Conservation (phyloP, 495 filamentous ascomycete genomes). For the Margaritispora aquatica region DNA sequence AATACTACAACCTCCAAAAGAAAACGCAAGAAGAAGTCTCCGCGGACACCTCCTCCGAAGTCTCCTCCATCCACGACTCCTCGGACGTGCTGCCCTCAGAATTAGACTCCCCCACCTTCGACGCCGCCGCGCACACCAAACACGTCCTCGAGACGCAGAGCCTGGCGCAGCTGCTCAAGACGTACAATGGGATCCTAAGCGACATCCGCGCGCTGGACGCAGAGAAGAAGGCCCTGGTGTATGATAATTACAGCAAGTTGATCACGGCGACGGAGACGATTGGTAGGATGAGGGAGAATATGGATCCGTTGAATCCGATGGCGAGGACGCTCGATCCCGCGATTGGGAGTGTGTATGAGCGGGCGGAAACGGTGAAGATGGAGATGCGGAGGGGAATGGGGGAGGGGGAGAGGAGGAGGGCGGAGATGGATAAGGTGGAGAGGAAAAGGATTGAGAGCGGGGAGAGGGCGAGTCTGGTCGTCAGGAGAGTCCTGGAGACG, state of each 20-base stretch:
- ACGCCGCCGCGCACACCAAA: conserved; percentile 52
- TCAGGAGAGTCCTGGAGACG: conserved; percentile 59
- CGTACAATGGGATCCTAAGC: conserved; percentile 56
- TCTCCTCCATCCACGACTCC: conserved; percentile 21
- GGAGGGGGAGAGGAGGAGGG: conserved; percentile 23
- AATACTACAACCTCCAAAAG: conserved; percentile 82
- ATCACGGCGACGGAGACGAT: conserved; percentile 95
- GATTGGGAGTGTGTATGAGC: conserved; percentile 75
- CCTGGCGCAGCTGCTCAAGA: conserved; percentile 55
- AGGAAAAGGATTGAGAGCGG: conserved; percentile 30
- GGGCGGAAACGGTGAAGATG: conserved; percentile 57
- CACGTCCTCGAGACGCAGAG: conserved; percentile 57
- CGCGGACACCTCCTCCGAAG: conserved; percentile 15
- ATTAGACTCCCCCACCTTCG: conserved; percentile 52
- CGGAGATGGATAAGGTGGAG: conserved; percentile 27
- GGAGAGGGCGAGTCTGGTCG: conserved; percentile 56
- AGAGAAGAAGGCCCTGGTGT: conserved; percentile 93
- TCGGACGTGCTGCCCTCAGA: conserved; percentile 36
- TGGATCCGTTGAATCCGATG: conserved; percentile 66
- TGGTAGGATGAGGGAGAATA: conserved; percentile 69
- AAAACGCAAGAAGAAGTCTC: conserved; percentile 23
- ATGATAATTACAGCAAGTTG: conserved; percentile 96
- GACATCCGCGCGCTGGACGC: conserved; percentile 89
- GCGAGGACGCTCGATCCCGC: conserved; percentile 68
- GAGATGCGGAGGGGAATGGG: conserved; percentile 41